Base-by-base conservation (phyloP, 805 yeast genomes). In the Saccharomycopsis sp. region DNA sequence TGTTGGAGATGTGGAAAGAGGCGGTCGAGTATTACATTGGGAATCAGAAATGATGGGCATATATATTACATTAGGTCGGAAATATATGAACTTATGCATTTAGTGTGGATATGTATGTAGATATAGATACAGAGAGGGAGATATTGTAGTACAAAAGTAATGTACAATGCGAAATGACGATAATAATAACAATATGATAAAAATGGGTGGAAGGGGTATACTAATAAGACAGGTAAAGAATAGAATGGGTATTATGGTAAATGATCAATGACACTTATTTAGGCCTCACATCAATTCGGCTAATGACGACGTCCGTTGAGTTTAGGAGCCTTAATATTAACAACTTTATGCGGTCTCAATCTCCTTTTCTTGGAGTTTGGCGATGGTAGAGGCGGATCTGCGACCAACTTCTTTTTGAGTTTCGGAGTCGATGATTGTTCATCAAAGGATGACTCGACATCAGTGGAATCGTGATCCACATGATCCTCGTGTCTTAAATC, bases 1-100 rank as follows among this genome's bases (percentile, higher is more conserved):
- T 58, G 5, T n/a, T 50, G n/a, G 20, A 47, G 14, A 29, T 52
- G 15, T 57, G 61, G 61, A 47, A 55, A 7, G 58, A 55, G 3
- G 59, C 41, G 7, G 42, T 53, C 9, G 56, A 56, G 12, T 42
- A 55, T 29, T 23, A 42, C 17, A 44, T 22, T 12, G 12, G 38
- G 5, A 29, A 29, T 5, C 12, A 29, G 12, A 29, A 29, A 29
- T n/a, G n/a, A n/a, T n/a, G n/a, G n/a, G n/a, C n/a, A n/a, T n/a
- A n/a, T n/a, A n/a, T n/a, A n/a, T n/a, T n/a, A n/a, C n/a, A n/a
- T n/a, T n/a, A n/a, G 38, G 38, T 29, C 38, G 12, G 9, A 29
- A 29, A 29, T 7, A 29, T 5, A 29, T 29, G 38, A 29, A n/a
- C n/a, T n/a, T n/a, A n/a, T n/a, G n/a, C n/a, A n/a, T n/a, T n/a